These are phyloP conservation scores for Hordeum marinum DNA, from an alignment of 176 grass and related monocot species.

Conservation along the genomic window DNA sequence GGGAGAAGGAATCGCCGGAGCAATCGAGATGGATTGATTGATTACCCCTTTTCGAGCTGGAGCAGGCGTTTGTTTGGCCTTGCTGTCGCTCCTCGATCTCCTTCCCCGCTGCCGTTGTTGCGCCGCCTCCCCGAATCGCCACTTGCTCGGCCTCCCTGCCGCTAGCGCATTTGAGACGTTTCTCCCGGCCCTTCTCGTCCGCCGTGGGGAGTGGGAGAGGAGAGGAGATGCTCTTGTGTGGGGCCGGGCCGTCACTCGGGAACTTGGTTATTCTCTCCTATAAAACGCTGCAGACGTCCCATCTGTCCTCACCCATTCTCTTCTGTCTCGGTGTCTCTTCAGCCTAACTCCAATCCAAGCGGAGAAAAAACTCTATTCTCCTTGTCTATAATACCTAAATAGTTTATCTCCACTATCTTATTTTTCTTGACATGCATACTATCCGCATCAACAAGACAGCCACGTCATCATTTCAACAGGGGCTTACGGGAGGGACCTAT, in stretches of 20 bases:
- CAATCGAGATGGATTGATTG: not conserved
- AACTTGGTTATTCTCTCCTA: not conserved
- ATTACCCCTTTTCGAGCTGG: not conserved
- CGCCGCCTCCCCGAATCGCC: not conserved
- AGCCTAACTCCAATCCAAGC: not conserved
- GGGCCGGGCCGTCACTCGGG: not conserved
- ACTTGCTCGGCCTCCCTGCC: not conserved
- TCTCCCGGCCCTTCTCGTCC: not conserved
- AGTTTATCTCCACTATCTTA: too few relatives aligned
- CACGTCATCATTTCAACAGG: too few relatives aligned
- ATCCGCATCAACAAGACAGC: too few relatives aligned
- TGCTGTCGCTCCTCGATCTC: too few relatives aligned
- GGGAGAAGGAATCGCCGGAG: not conserved
- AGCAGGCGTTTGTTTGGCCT: not conserved
- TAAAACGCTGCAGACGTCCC: not conserved
- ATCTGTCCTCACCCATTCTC: not conserved
- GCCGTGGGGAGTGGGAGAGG: not conserved
- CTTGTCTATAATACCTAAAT: too few relatives aligned
- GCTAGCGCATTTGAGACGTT: constrained; percentile 2
- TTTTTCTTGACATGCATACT: too few relatives aligned
- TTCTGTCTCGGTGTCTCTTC: not conserved
- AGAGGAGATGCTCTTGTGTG: not conserved
- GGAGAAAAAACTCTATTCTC: too few relatives aligned
- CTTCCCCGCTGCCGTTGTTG: not conserved
- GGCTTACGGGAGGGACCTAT: too few relatives aligned